Conservation (phyloP, 306 rosid genomes). For the Lathyrus aphaca region DNA sequence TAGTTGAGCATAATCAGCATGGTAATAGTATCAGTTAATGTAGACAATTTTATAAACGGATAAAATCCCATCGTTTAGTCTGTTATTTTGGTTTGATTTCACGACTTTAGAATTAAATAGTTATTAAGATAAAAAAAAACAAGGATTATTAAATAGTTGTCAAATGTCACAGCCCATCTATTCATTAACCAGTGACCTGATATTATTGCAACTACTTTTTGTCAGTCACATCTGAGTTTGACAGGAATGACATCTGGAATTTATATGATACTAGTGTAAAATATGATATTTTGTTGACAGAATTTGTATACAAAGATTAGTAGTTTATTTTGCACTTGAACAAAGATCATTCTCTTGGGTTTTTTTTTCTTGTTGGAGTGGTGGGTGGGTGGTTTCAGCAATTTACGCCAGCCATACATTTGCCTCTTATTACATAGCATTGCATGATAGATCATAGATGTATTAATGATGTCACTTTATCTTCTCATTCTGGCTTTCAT, state of each 20-base stretch:
- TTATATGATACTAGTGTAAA: not conserved
- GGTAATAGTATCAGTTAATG: not conserved
- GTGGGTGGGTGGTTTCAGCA: slow-evolving; percentile 24
- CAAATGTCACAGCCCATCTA: slow-evolving; percentile 23
- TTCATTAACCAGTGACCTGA: slow-evolving; percentile 17
- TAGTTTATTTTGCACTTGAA: not conserved
- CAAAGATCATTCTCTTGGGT: not conserved
- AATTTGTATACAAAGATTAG: slow-evolving; percentile 21
- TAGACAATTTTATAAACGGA: not conserved
- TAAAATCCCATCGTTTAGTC: not conserved
- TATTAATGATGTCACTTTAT: not conserved
- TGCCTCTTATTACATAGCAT: slow-evolving; percentile 3
- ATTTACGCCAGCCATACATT: not conserved
- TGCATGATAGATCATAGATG: slow-evolving; percentile 11
- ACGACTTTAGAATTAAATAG: slow-evolving; percentile 18
- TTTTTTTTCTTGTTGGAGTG: not conserved
- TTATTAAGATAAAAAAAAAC: not conserved
- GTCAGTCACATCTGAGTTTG: slow-evolving; percentile 6
- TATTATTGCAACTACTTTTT: slow-evolving; percentile 10
- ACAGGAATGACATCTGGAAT: slow-evolving; percentile 2
- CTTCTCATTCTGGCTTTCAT: not conserved
- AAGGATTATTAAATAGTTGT: slow-evolving; percentile 26
- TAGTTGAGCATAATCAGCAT: slow-evolving; percentile 12
- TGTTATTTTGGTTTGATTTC: slow-evolving; percentile 7
- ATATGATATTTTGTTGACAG: slow-evolving; percentile 15